phyloP scores from a whole-genome alignment of 345 rosid species.

The Eucalyptus sp. region DNA sequence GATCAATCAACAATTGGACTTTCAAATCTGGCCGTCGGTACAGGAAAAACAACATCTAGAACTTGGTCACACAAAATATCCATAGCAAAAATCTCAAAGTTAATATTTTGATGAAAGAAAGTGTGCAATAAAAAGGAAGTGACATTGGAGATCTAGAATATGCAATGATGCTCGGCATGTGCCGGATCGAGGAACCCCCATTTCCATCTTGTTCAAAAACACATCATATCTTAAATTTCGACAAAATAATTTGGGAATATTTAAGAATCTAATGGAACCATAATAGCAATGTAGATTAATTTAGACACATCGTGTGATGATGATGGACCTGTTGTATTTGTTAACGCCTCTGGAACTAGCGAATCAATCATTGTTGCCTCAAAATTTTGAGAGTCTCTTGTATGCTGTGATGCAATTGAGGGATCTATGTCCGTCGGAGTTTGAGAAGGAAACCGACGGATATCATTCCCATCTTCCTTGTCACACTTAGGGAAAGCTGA shows the following conservation, averaged over 20 bases:
- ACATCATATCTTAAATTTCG: background rate
- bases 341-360: background rate
- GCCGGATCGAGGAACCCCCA: accelerated
- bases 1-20: background rate
- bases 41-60: background rate
- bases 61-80: background rate
- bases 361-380: background rate
- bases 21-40: background rate
- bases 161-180: background rate
- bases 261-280: background rate
- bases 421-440: background rate
- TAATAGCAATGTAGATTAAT: background rate
- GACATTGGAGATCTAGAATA: background rate
- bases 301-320: background rate
- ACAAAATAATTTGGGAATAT: accelerated
- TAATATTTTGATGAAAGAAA: background rate
- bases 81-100: background rate
- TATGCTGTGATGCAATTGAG: background rate
- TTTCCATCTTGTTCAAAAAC: background rate
- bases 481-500: accelerated
- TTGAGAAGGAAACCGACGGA: accelerated
- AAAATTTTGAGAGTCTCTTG: too few species aligned
- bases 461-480: background rate
- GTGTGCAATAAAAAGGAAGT: background rate
- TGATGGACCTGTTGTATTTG: background rate